A percentile compares a stretch with the other conserved stretches of the same genome.
phyloP scores from a whole-genome alignment of 176 grass and related monocot species.

The Secale cereale region DNA sequence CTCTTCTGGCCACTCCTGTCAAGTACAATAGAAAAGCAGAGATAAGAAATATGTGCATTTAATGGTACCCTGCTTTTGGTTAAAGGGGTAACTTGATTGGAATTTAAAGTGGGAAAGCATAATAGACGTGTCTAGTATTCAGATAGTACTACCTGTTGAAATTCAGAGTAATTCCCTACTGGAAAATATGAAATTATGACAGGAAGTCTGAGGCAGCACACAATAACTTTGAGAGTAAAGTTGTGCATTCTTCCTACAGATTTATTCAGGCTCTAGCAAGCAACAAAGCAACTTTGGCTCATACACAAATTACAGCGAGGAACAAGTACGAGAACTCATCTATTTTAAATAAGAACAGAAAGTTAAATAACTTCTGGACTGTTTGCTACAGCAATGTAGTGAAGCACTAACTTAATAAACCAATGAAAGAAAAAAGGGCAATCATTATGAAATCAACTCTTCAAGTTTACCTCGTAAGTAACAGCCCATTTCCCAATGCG shows the following conservation, averaged over 20 bases:
- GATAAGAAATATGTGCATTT: slow-evolving; percentile 22
- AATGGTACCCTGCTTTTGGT: neutral
- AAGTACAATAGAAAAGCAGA: slow-evolving; percentile 34
- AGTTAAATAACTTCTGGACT: neutral
- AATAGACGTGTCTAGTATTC: neutral
- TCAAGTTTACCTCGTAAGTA: slow-evolving; percentile 76
- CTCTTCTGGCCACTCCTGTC: slow-evolving; percentile 97
- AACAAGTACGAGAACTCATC: neutral
- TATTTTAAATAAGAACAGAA: neutral
- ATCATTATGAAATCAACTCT: slow-evolving; percentile 10
- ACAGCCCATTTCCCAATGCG: slow-evolving; percentile 96
- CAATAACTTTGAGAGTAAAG: neutral
- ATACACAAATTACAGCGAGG: neutral
- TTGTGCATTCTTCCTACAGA: neutral
- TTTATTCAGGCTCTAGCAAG: neutral
- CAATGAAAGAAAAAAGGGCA: neutral
- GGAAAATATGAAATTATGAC: neutral
- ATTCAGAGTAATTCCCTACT: neutral
- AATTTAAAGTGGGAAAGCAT: neutral
- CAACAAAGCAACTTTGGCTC: slow-evolving; percentile 23
- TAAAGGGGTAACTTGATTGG: neutral
- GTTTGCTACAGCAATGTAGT: neutral
- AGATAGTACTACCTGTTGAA: neutral
- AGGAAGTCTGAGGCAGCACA: neutral
- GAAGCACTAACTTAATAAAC: slow-evolving; percentile 4